Base-by-base conservation (phyloP, 2,329 filamentous ascomycete species). In the Penicillium sp. region DNA sequence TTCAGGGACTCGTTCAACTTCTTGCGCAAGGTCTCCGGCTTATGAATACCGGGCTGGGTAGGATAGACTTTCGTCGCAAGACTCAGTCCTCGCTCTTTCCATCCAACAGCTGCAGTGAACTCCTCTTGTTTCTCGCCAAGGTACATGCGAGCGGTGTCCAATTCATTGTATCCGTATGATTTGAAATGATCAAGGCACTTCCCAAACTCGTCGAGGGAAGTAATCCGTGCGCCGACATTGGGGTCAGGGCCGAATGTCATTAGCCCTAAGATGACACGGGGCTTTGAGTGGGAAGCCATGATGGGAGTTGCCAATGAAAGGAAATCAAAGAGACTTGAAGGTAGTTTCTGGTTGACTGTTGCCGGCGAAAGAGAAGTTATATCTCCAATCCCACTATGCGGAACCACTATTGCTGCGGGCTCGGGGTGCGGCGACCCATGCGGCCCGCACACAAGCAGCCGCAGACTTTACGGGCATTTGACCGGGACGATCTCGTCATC, bases 51-150 rank as follows among this genome's bases (percentile, higher is more conserved):
- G 11, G 56, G 43, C 14, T 59, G 59, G 8, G 55, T 69, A 13
- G 75, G 68, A 56, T 67, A 76, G 32, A 76, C 62, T 52, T 80
- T 80, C 0, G 77, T 79, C 49, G 73, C 76, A 61, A 79, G 70
- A n/a, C 67, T 50, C 18, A 79, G 60, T 21, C 70, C 70, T 22
- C 75, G 69, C 10, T 67, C 49, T 43, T 75, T 58, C 72, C 72
- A 76, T 1, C 47, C 43, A 8, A 83, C 73, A 22, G 21, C 39
- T 11, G 18, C 18, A 22, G 50, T 53, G 44, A 74, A 74, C 47
- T 76, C 69, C 62, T 69, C 69, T 2, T 65, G 65, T 2, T 61
- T 59, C n/a, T 61, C 67, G 18, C 45, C 47, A 9, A 59, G 56
- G 42, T 71, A 71, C 42, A 57, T 59, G 10, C 67, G 64, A 4